Evolutionary conservation across 129 eudicot genomes (phyloP), one percentile per base, ranked within the genome.

Genomic region (Flaveria robusta): DNA sequence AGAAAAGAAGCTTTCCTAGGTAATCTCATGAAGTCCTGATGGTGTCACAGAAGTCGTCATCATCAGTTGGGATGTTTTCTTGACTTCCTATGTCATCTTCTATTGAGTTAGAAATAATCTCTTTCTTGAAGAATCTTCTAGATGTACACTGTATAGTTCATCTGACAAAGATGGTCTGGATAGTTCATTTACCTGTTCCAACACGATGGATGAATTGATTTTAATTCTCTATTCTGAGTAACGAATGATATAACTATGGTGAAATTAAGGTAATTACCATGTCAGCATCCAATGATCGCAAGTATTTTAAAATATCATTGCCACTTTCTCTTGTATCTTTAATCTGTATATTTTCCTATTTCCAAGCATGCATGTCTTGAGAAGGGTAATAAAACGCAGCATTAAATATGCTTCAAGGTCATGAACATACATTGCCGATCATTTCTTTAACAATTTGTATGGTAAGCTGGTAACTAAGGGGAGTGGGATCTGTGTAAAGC

Each of bases 91-190:
- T 24, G 16, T 77, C 82, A n/a, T 79, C 83, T 20, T 56, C 82
- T 15, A 29, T 72, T 29, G 58, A 47, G 42, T 84, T 79, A 31
- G 87, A 77, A 39, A 42, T 20, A 5, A 54, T 71, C 12, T 88
- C 89, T n/a, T 90, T 88, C 79, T 86, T 81, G 64, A 93, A 88
- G 72, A 90, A 82, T 39, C 67, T 81, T 50, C 60, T 81, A 55
- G 89, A 54, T 64, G 80, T 88, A 74, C 83, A 81, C 80, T 77
- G 90, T 75, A 87, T 93, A 93, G 97, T 74, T 90, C 84, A 60
- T 90, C 97, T 45, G 75, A 78, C 42, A 94, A 92, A 37, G 98
- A 92, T 62, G 96, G 98, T 31, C 85, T 84, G 22, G 97, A 93
- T 29, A 93, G 83, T 68, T 93, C 98, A 7, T 47, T 66, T 83